Conservation (phyloP, 2,329 filamentous ascomycete genomes). For the Tothia fuscella region DNA sequence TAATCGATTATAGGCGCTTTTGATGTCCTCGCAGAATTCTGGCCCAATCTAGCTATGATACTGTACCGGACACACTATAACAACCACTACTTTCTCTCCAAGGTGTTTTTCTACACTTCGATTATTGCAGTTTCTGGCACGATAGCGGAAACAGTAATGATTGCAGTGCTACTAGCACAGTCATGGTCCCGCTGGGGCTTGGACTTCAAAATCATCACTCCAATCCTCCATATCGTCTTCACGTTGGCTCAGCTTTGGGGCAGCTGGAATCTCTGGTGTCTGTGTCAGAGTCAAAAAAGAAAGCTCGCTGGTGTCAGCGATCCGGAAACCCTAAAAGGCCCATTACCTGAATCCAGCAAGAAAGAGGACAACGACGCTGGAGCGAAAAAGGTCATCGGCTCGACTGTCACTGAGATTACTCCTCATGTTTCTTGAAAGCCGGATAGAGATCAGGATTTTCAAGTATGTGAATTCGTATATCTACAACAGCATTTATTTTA, state of each 20-base stretch:
- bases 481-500: no score
- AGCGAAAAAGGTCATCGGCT: no score
- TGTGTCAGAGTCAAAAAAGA: slow-evolving; percentile 23
- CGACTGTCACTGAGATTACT: no score
- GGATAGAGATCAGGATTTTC: no score
- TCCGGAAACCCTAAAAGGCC: no score
- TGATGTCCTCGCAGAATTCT: slow-evolving; percentile 35
- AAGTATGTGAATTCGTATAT: no score
- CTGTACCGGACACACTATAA: slow-evolving; percentile 31
- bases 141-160: slow-evolving; percentile 29
- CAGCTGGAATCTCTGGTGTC: slow-evolving; percentile 28
- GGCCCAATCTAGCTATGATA: slow-evolving; percentile 35
- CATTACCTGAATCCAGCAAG: no score
- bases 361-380: no score
- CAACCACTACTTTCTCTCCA: slow-evolving; percentile 27
- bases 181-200: slow-evolving; percentile 32
- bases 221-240: slow-evolving; percentile 32
- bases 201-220: slow-evolving; percentile 32
- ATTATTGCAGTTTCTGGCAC: slow-evolving; percentile 30
- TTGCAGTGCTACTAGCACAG: slow-evolving; percentile 32
- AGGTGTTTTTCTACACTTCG: slow-evolving; percentile 26
- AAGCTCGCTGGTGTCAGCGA: no score
- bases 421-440: no score
- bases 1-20: slow-evolving; percentile 32
- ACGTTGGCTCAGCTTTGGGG: slow-evolving; percentile 32